These are phyloP conservation scores for Corynespora cassiicola DNA, from an alignment of 2,329 filamentous ascomycete species.

Conservation along the genomic window DNA sequence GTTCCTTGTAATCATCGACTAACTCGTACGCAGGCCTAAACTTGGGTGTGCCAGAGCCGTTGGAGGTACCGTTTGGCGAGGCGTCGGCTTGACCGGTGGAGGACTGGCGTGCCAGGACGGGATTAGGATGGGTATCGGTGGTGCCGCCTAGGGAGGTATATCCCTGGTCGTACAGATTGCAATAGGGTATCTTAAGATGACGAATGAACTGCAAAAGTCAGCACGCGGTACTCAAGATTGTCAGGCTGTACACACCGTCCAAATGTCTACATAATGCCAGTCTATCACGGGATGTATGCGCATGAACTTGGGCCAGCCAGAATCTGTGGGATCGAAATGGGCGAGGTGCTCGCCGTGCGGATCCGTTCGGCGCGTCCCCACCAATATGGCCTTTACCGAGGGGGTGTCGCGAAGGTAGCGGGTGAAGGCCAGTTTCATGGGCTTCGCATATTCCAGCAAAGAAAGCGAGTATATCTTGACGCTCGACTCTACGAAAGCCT, in stretches of 20 bases:
- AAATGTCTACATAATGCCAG: conserved; percentile 96
- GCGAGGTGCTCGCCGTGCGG: conserved; percentile 82
- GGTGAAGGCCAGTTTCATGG: conserved; percentile 83
- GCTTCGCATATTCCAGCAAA: conserved; percentile 74
- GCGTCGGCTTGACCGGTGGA: conserved; percentile 21
- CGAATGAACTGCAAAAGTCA: conserved; percentile 70
- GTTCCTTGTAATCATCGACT: conserved; percentile 48
- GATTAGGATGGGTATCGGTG: conserved; percentile 89
- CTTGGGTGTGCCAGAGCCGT: conserved; percentile 25
- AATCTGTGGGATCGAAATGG: conserved; percentile 86
- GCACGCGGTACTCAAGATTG: neutral
- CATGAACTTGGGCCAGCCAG: conserved; percentile 91
- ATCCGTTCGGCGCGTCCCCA: conserved; percentile 89
- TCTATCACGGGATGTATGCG: conserved; percentile 94
- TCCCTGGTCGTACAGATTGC: conserved; percentile 83
- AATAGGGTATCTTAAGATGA: conserved; percentile 81
- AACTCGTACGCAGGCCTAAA: conserved; percentile 50
- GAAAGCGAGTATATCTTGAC: conserved; percentile 75
- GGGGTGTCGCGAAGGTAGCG: conserved; percentile 73
- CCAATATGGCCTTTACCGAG: conserved; percentile 77
- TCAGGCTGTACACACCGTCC: conserved; percentile 70
- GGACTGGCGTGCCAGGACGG: conserved; percentile 55
- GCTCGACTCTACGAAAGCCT: conserved; percentile 77
- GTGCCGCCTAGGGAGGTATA: conserved; percentile 94
- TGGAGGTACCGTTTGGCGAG: conserved; percentile 18